Evolutionary conservation across 768 basidiomycete genomes (phyloP), one percentile per base, ranked within the genome.

Genomic region (Suillus luteus): DNA sequence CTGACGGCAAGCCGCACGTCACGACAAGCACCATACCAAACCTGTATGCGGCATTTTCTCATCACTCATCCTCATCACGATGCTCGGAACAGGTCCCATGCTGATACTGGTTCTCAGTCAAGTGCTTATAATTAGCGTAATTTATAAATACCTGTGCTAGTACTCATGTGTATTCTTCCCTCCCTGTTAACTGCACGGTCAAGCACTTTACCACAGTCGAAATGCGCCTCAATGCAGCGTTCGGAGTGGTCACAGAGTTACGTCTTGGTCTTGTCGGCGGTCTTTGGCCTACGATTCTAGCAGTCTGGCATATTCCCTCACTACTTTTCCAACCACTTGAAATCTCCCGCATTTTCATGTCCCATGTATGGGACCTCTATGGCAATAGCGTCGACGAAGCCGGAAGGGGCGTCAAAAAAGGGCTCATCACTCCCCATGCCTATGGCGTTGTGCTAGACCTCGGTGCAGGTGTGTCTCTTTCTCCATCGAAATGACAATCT

Each of bases 401-500:
- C 58, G 75, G 72, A 0, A 75, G 75, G 9, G 66, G 72, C 0
- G 67, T 78, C 1, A 90, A 90, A 71, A 62, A 73, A 2, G 60
- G 59, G 0, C 79, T 91, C 55, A 82, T 91, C 57, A 81, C 82
- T 2, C 77, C 79, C 3, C 73, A 87, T 62, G 87, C 89, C 1
- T 65, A 74, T 9, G 90, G 90, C 1, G 77, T 83, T 3, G 86
- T 91, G 0, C 79, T 91, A 27, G 90, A 92, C 63, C 62, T 90
- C 19, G 89, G 89, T 3, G 88, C 89, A 69, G 89, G 89, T 86
- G 63, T 60, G 78, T 60, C 4, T 24, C 12, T 17, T 43, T 3
- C 6, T n/a, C 60, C 37, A 24, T 22, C 44, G 3, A 27, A 9
- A 15, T 44, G 37, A 22, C 43, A 63, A 5, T 62, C n/a, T 35